Evolutionary conservation across 495 filamentous ascomycete species (phyloP), one percentile per base, ranked within the genome.

Genomic region (Jackrogersella multiformis): DNA sequence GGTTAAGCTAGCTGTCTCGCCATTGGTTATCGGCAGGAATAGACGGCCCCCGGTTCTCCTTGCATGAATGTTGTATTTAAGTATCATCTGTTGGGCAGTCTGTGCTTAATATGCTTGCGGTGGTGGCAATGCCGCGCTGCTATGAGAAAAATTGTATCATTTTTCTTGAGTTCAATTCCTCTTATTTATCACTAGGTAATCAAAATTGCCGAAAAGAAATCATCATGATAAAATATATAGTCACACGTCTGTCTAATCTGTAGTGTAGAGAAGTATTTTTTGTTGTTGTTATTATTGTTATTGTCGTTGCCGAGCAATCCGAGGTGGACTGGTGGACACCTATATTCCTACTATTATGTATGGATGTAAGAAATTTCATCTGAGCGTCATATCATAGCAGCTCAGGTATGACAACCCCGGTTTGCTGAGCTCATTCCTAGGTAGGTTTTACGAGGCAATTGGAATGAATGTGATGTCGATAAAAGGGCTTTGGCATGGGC

Each of bases 401-500:
- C 45, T 16, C 7, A 41, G 45, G 18, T 63, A 56, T 28, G 55
- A 56, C 23, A 15, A 52, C 48, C 48, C 55, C 18, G 6, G 30
- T 60, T 48, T 53, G 55, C 34, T 51, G 26, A 48, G 41, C 13
- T 56, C 34, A 9, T 35, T 34, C 42, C 48, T 51, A 34, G n/a
- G n/a, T n/a, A n/a, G n/a, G n/a, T n/a, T n/a, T 42, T 49, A 51
- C 30, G 28, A 46, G 16, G 32, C 30, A n/a, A 28, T 36, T 55
- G 59, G 65, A 68, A 68, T 69, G 66, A 32, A 45, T 42, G 49
- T 61, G 61, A 69, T 32, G 42, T 63, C 34, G 48, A 49, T 48
- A 36, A 23, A 45, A 41, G 30, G 18, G 13, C 48, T 55, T 39
- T 53, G 46, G 46, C 20, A 58, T 46, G 49, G 51, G 54, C 54